Evolutionary conservation across 257 asterid genomes (phyloP).

Genomic region (Solanum virginianum): DNA sequence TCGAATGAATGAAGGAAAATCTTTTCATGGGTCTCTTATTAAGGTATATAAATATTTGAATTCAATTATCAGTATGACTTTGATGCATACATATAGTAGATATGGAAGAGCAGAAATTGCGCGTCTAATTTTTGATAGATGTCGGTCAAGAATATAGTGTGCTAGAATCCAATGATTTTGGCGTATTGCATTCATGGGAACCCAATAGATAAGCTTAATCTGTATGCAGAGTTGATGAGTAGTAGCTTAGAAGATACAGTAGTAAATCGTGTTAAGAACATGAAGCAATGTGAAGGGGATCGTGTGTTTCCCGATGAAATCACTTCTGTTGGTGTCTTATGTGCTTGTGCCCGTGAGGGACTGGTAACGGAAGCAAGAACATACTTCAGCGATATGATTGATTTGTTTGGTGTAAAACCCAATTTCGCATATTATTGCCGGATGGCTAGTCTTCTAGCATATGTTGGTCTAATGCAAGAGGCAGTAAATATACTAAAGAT

Average conservation of each 20-base stretch:
- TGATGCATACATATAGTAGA: slow-evolving; percentile 54
- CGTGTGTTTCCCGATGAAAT: slow-evolving; percentile 39
- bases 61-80: slow-evolving; percentile 35
- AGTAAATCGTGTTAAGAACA: neutral
- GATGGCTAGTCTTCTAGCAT: slow-evolving; percentile 58
- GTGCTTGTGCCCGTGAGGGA: slow-evolving; percentile 55
- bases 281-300: neutral
- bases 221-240: slow-evolving; percentile 29
- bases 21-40: slow-evolving; percentile 41
- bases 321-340: slow-evolving; percentile 51
- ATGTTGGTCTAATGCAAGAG: slow-evolving; percentile 34
- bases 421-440: slow-evolving; percentile 67
- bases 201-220: slow-evolving; percentile 18
- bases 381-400: slow-evolving; percentile 34
- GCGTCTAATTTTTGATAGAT: slow-evolving; percentile 34
- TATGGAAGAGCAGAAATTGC: slow-evolving; percentile 10
- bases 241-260: slow-evolving; percentile 1
- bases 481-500: slow-evolving; percentile 35
- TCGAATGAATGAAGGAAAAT: slow-evolving; percentile 56
- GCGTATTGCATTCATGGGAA: neutral
- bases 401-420: slow-evolving; percentile 28
- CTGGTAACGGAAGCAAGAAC: slow-evolving; percentile 29
- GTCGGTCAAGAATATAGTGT: slow-evolving; percentile 32
- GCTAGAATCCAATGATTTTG: neutral
- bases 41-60: slow-evolving; percentile 14